A percentile compares a stretch with the other conserved stretches of the same genome.
phyloP scores from a whole-genome alignment of 257 asterid genomes.

The Nicotiana attenuata region DNA sequence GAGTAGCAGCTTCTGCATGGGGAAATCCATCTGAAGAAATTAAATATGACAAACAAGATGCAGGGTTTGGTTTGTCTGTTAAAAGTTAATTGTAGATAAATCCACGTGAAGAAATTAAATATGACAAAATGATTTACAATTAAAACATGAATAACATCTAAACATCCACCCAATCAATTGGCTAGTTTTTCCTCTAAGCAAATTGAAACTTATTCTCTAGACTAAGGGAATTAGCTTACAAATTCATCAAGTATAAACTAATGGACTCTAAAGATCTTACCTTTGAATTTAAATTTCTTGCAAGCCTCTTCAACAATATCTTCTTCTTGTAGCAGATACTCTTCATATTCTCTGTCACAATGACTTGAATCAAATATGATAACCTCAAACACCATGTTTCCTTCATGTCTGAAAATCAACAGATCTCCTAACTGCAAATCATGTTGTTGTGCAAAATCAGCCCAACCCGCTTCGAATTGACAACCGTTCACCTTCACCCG shows the following conservation, averaged over 20 bases:
- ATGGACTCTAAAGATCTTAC: not conserved
- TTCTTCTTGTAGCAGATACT: not conserved
- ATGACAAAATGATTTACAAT: not conserved
- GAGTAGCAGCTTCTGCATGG: not conserved
- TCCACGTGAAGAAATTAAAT: not conserved
- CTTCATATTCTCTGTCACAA: not conserved
- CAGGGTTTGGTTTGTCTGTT: not conserved
- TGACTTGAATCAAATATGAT: conserved; percentile 6
- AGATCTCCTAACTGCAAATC: not conserved
- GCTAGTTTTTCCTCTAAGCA: not conserved
- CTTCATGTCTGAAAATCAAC: not conserved
- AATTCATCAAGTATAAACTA: too few relatives aligned
- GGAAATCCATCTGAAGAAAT: not conserved
- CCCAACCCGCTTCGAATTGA: not conserved
- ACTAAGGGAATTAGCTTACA: not conserved
- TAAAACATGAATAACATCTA: not conserved
- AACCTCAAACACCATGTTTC: not conserved
- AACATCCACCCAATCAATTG: not conserved
- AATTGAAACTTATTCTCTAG: not conserved
- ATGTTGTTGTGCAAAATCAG: not conserved
- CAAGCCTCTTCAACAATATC: not conserved
- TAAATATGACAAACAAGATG: not conserved
- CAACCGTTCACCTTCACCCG: not conserved
- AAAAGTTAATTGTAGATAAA: not conserved
- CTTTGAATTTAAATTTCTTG: not conserved